Evolutionary conservation across 2,329 filamentous ascomycete genomes (phyloP).

Genomic region (Leptographium lundbergii): DNA sequence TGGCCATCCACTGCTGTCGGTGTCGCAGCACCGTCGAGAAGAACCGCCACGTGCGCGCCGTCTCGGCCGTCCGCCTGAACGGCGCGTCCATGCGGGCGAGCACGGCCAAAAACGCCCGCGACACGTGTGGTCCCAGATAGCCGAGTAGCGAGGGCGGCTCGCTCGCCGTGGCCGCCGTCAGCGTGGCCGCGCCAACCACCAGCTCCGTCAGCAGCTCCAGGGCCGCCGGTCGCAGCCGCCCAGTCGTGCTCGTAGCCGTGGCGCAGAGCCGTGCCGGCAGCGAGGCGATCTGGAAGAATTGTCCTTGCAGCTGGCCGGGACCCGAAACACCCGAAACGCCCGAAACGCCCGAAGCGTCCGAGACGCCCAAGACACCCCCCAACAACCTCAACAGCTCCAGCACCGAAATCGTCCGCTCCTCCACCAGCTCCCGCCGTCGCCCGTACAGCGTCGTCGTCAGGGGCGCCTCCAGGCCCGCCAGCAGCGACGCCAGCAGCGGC

Average conservation of each 20-base stretch:
- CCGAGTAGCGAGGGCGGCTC: slow-evolving; percentile 92
- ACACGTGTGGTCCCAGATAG: slow-evolving; percentile 69
- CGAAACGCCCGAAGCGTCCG: too few species aligned
- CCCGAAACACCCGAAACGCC: too few species aligned
- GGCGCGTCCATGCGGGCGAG: slow-evolving; percentile 68
- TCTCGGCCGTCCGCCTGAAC: slow-evolving; percentile 50
- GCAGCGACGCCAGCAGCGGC: slow-evolving; percentile 59
- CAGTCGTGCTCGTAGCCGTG: slow-evolving; percentile 47
- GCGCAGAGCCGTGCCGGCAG: slow-evolving; percentile 67
- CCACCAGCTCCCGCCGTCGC: slow-evolving; percentile 39
- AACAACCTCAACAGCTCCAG: slow-evolving; percentile 56
- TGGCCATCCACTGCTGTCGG: slow-evolving; percentile 91
- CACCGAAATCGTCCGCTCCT: slow-evolving; percentile 49
- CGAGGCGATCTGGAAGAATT: slow-evolving; percentile 70
- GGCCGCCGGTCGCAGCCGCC: slow-evolving; percentile 48
- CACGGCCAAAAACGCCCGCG: slow-evolving; percentile 71
- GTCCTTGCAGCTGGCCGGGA: slow-evolving; percentile 56
- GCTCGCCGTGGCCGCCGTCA: slow-evolving; percentile 35
- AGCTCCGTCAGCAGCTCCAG: slow-evolving; percentile 61
- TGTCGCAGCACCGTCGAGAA: slow-evolving; percentile 77
- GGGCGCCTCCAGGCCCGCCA: slow-evolving; percentile 43
- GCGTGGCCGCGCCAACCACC: slow-evolving; percentile 55
- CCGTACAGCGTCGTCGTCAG: slow-evolving; percentile 44
- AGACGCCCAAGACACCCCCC: too few species aligned
- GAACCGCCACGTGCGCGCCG: slow-evolving; percentile 68